Base-by-base conservation (phyloP, 805 yeast genomes). In the Lipomyces chichibuensis region DNA sequence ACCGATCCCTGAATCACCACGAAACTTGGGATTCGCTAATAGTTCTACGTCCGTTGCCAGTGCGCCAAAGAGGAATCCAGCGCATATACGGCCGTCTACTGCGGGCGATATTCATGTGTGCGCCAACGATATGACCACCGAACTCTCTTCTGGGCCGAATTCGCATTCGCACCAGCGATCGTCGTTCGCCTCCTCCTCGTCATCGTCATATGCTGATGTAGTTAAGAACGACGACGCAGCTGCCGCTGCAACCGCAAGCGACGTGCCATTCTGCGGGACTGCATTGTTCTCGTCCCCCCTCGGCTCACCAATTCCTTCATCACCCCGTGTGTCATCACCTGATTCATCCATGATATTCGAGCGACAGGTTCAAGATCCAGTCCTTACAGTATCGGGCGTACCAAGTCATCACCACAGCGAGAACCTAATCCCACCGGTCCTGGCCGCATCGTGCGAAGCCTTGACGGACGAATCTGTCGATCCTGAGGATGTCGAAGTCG, bases 341-440 rank as follows among this genome's bases (percentile, higher is more conserved):
- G 77, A 76, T 13, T 75, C 79, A 35, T 85, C 88, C 17, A 74
- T 84, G 74, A 88, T 88, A 73, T 89, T 86, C 74, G 92, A 88
- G 72, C 81, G 91, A 64, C 82, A 84, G 59, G 91, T 88, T 8
- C 89, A 88, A 74, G 90, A 87, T 69, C 86, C 86, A 5, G 68
- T 65, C 57, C 64, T 72, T 17, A 27, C 63, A 20, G 54, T 65
- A 25, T 49, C 57, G 27, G 73, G 63, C 49, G 63, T 62, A 4
- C 66, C 67, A 6, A 76, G 77, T 4, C 81, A 78, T 72, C 78
- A 82, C 77, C 80, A 81, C 17, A 72, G 78, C 49, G 90, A 91
- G 76, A 90, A 92, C 77, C 85, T 78, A 71, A 90, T 91, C 25
- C 90, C 96, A 1, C 93, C 97, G 0, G 91, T 91, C 6, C 80